A percentile compares a stretch with the other conserved stretches of the same genome.
phyloP scores from a whole-genome alignment of 768 basidiomycete species.

The Galerina marginata region DNA sequence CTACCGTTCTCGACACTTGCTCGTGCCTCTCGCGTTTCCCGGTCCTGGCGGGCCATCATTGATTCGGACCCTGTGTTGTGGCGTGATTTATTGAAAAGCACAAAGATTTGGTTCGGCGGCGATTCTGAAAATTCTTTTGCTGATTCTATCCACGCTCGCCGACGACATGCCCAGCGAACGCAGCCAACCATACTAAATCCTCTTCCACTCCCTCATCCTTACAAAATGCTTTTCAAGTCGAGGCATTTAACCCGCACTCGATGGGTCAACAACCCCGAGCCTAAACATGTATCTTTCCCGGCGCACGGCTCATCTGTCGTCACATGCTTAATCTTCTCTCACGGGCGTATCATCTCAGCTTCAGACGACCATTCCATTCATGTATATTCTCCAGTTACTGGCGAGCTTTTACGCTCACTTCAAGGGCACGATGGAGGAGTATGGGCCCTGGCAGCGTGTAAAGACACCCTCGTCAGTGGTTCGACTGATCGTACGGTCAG shows the following conservation, averaged over 20 bases:
- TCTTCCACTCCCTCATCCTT: conserved; percentile 82
- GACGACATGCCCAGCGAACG: conserved; percentile 48
- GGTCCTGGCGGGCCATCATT: conserved; percentile 89
- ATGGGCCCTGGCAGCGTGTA: conserved; percentile 93
- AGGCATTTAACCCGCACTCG: conserved; percentile 79
- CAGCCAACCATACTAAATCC: conserved; percentile 41
- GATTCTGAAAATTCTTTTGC: conserved; percentile 85
- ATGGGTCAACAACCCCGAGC: conserved; percentile 78
- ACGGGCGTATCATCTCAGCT: conserved; percentile 93
- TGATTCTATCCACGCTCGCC: conserved; percentile 66
- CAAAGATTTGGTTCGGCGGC: conserved; percentile 89
- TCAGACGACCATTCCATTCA: conserved; percentile 98
- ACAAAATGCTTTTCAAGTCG: conserved; percentile 93
- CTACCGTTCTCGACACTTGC: conserved; percentile 84
- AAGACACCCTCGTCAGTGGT: conserved; percentile 88
- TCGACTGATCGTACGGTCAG: conserved; percentile 93
- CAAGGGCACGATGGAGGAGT: conserved; percentile 95
- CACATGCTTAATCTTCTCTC: conserved; percentile 94
- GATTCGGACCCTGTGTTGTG: conserved; percentile 89
- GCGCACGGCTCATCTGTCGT: conserved; percentile 92
- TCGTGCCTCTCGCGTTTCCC: conserved; percentile 87
- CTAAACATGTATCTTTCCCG: conserved; percentile 80
- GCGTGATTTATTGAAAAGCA: conserved; percentile 83
- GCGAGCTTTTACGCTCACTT: conserved; percentile 73
- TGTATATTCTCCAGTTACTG: conserved; percentile 88